Base-by-base conservation (phyloP, 2,329 filamentous ascomycete genomes). In the Talaromyces sp. region DNA sequence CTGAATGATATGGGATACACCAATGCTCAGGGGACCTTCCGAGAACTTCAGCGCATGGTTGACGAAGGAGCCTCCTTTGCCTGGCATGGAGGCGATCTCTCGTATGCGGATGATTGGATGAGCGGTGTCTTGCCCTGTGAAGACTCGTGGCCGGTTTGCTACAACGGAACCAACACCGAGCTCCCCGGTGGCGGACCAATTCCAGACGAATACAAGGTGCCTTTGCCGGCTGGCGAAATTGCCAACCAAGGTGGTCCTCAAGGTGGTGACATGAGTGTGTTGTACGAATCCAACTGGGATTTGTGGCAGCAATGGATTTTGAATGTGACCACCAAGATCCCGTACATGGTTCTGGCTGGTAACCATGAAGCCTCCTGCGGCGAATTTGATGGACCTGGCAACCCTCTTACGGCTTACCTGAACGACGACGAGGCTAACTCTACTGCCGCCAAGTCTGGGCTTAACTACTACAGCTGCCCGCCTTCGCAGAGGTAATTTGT, bases 1-100 rank as follows among this genome's bases (percentile, higher is more conserved):
- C 64, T 83, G 44, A 82, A 82, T 63, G 82, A 84, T 63, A 83
- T 84, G 81, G 81, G 81, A 7, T 83, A 83, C 70, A 83, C 80
- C 52, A 83, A 83, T 57, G 81, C 81, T 18, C 68, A 73, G 1
- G 81, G 81, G 16, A 83, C 81, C 1, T 76, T 76, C 69, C 72
- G 76, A 64, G 72, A 82, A 52, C 70, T 83, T 14, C 68, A 66
- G 40, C 65, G 76, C 42, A 78, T 73, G 5, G 74, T 75, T 44
- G 68, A 76, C n/a, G 75, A 81, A n/a, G 79, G 78, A 18, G 76
- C 76, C 3, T 56, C 9, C 2, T 83, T 84, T 65, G 78, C 78
- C 30, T 84, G 82, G 82, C 82, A 84, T 68, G 81, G 81, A 42
- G 81, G 82, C 56, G 81, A 83, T 63, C 72, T 83, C 60, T 76